phyloP scores from a whole-genome alignment of 2,329 filamentous ascomycete genomes.

The Cytospora chrysosperma region DNA sequence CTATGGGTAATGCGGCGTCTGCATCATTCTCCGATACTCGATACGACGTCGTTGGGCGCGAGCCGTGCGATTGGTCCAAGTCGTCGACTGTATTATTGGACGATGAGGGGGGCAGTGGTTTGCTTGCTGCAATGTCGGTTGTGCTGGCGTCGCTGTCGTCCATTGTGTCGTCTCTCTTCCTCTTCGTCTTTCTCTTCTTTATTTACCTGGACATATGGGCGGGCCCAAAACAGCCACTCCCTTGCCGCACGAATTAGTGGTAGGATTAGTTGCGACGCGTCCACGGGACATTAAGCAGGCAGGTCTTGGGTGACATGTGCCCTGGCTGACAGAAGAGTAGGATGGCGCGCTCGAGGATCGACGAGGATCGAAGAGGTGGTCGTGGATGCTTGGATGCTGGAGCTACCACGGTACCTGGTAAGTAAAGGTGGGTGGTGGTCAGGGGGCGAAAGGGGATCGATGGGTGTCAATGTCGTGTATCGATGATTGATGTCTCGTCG shows the following conservation, averaged over 20 bases:
- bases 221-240: conserved; percentile 13
- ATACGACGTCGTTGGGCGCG: conserved; percentile 20
- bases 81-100: conserved; percentile 15
- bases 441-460: neutral
- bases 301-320: neutral
- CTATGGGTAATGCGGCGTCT: neutral
- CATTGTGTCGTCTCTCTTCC: conserved; percentile 8
- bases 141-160: conserved; percentile 13
- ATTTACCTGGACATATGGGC: too few relatives aligned
- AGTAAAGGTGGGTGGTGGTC: too few relatives aligned
- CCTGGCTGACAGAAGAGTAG: neutral
- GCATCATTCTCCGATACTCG: conserved; percentile 10
- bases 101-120: conserved; percentile 19
- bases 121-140: conserved; percentile 15
- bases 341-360: neutral
- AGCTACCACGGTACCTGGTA: neutral
- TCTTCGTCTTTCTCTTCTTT: too few relatives aligned
- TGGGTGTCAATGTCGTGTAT: neutral
- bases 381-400: neutral
- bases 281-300: neutral
- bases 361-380: neutral
- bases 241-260: conserved; percentile 3
- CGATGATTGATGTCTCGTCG: neutral
- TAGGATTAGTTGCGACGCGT: neutral
- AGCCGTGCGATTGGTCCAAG: neutral